Evolutionary conservation across 2,329 filamentous ascomycete genomes (phyloP).

Genomic region (Trichophyton mentagrophytes): DNA sequence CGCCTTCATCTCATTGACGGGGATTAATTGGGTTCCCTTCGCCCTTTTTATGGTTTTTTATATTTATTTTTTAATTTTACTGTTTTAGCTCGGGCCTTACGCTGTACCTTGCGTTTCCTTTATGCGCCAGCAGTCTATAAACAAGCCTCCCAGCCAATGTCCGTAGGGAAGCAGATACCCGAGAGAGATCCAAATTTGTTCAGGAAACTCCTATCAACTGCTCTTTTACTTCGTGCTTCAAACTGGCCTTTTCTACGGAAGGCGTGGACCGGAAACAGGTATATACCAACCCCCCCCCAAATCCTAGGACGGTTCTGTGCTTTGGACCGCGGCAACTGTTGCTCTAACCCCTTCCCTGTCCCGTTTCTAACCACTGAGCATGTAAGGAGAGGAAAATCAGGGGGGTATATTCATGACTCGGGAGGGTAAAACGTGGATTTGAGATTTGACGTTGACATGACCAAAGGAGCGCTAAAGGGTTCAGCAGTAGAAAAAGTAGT

Average conservation of each 20-base stretch:
- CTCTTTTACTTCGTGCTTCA: slow-evolving; percentile 4
- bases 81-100: background rate
- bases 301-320: background rate
- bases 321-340: slow-evolving; percentile 5
- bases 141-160: background rate
- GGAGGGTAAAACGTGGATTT: background rate
- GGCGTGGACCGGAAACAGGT: slow-evolving; percentile 1
- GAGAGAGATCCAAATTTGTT: background rate
- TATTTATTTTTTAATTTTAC: background rate
- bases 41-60: background rate
- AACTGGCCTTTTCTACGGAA: slow-evolving; percentile 5
- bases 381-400: background rate
- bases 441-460: background rate
- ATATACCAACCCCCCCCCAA: background rate
- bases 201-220: background rate
- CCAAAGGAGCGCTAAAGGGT: slow-evolving; percentile 3
- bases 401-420: background rate
- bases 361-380: background rate
- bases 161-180: background rate
- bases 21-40: background rate
- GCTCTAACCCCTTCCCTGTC: background rate
- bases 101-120: background rate
- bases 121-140: background rate
- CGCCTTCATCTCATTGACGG: background rate
- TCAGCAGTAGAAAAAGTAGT: background rate